These are phyloP conservation scores for Apiotrichum veenhuisii DNA, from an alignment of 1,284 basidiomycete genomes.

Conservation along the genomic window DNA sequence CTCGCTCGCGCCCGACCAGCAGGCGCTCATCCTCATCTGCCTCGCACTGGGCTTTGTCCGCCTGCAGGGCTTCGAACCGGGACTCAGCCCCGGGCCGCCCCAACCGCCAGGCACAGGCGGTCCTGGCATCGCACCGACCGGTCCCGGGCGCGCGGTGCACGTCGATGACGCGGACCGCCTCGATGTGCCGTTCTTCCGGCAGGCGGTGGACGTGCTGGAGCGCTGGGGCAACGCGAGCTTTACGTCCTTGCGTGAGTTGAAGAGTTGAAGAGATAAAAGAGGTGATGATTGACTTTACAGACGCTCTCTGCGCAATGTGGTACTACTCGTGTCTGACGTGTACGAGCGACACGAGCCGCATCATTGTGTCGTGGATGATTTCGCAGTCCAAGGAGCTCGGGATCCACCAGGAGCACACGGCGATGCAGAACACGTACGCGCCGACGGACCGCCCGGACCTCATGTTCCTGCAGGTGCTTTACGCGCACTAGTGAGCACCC, in stretches of 20 bases:
- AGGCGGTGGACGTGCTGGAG: constrained; percentile 13
- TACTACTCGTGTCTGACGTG: constrained; percentile 17
- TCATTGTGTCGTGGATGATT: constrained; percentile 20
- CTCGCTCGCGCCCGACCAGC: constrained; percentile 15
- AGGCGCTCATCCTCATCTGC: constrained; percentile 11
- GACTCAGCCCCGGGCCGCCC: not conserved
- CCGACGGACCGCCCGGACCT: constrained; percentile 18
- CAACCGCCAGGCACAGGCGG: not conserved
- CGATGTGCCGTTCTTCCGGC: constrained; percentile 18
- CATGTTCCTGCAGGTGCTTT: constrained; percentile 18
- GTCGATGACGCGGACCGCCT: constrained; percentile 10
- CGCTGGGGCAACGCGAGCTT: constrained; percentile 16
- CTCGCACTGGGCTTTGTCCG: constrained; percentile 16
- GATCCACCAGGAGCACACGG: constrained; percentile 14
- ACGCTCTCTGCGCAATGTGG: constrained; percentile 13
- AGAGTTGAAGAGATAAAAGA: no score
- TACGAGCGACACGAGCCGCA: constrained; percentile 8
- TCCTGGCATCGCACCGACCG: not conserved
- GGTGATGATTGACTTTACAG: no score
- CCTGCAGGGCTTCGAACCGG: constrained; percentile 5
- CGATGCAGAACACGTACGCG: constrained; percentile 6
- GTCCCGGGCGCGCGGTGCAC: not conserved
- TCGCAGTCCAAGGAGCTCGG: constrained; percentile 19
- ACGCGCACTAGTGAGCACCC: constrained; percentile 15
- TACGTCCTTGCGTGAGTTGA: constrained; percentile 18